Evolutionary conservation across 163 green algal species (phyloP).

Genomic region (Scenedesmus sp.): DNA sequence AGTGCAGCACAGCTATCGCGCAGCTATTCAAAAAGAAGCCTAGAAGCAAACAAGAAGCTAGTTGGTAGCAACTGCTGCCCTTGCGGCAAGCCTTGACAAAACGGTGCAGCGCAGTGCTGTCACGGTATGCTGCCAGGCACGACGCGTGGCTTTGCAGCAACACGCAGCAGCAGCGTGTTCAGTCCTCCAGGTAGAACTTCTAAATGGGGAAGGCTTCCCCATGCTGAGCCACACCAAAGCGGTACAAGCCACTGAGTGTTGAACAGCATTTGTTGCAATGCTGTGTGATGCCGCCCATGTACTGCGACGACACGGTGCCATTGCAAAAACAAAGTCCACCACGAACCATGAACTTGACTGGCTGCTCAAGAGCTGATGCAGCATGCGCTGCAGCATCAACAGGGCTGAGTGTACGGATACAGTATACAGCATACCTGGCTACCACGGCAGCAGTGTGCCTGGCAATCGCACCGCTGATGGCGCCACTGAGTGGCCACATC

Average conservation of each 20-base stretch:
- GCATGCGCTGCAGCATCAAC: neutral
- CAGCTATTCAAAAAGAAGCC: neutral
- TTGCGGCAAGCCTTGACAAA: neutral
- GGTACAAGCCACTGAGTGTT: no score
- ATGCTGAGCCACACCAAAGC: no score
- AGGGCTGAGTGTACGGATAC: neutral
- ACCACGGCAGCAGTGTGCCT: neutral
- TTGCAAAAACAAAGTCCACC: neutral
- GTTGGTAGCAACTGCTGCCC: neutral
- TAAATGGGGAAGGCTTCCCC: no score
- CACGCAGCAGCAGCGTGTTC: no score
- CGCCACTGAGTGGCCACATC: neutral
- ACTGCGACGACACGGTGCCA: no score
- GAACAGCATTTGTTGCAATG: no score
- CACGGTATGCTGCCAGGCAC: no score
- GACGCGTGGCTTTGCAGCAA: no score
- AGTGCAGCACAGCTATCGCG: neutral
- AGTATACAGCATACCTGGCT: neutral
- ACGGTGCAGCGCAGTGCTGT: neutral
- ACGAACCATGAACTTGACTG: neutral
- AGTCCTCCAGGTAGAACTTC: no score
- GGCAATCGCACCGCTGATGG: neutral
- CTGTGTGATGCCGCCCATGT: no score
- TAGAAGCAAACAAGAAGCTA: neutral
- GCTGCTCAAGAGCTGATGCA: neutral